These are phyloP conservation scores for Daldinia childiae DNA, from an alignment of 495 filamentous ascomycete species.

Conservation along the genomic window DNA sequence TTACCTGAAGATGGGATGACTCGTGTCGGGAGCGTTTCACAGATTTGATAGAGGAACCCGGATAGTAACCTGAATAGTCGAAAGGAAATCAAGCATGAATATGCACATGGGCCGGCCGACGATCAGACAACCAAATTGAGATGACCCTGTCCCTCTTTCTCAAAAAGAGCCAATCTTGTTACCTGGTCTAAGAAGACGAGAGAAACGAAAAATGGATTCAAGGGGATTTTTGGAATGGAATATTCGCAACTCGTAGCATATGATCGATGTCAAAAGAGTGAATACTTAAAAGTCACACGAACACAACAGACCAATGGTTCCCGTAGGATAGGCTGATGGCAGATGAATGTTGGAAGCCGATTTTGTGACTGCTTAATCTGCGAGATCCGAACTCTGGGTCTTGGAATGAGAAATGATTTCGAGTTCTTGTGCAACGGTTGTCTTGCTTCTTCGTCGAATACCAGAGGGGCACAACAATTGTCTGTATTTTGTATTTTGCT, in stretches of 20 bases:
- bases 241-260: slow-evolving; percentile 13
- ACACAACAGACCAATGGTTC: slow-evolving; percentile 39
- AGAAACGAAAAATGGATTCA: slow-evolving; percentile 29
- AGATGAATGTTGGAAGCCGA: slow-evolving; percentile 43
- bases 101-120: slow-evolving; percentile 30
- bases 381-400: slow-evolving; percentile 22
- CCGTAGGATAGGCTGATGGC: slow-evolving; percentile 45
- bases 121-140: slow-evolving; percentile 40
- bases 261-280: neutral
- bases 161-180: slow-evolving; percentile 27
- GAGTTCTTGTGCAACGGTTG: slow-evolving; percentile 22
- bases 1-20: slow-evolving; percentile 38
- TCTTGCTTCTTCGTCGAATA: slow-evolving; percentile 18
- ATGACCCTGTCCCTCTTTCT: slow-evolving; percentile 32
- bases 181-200: slow-evolving; percentile 3
- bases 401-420: slow-evolving; percentile 33
- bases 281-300: slow-evolving; percentile 30
- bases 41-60: slow-evolving; percentile 21
- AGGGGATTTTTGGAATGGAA: slow-evolving; percentile 5
- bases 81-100: slow-evolving; percentile 39
- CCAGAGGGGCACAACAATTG: slow-evolving; percentile 12
- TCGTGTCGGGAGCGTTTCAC: slow-evolving; percentile 48
- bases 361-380: slow-evolving; percentile 28
- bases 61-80: slow-evolving; percentile 25
- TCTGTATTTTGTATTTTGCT: neutral